Evolutionary conservation across 2,329 filamentous ascomycete genomes (phyloP).

Genomic region (Colletotrichum truncatum): DNA sequence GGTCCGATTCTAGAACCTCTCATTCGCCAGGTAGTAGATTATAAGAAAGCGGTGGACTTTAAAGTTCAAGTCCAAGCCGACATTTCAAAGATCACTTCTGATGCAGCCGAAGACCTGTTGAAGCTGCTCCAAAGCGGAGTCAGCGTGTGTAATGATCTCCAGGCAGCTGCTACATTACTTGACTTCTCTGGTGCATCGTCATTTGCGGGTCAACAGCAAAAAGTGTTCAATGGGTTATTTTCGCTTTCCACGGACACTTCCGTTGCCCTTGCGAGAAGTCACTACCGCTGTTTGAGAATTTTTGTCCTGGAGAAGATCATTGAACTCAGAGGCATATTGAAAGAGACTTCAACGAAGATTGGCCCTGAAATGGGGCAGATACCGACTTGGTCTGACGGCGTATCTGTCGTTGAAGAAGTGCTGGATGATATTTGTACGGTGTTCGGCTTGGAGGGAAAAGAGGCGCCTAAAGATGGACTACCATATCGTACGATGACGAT

Average conservation of each 20-base stretch:
- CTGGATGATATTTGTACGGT: slow-evolving; percentile 16
- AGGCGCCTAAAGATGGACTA: not conserved
- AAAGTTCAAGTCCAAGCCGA: not conserved
- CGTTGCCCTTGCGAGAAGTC: not conserved
- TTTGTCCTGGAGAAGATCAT: slow-evolving; percentile 7
- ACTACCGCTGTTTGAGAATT: slow-evolving; percentile 10
- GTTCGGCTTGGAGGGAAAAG: slow-evolving; percentile 18
- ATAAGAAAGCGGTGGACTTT: slow-evolving; percentile 10
- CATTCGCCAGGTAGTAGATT: slow-evolving; percentile 1
- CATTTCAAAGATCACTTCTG: not conserved
- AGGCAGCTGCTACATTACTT: not conserved
- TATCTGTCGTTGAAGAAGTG: not conserved
- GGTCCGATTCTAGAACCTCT: slow-evolving; percentile 5
- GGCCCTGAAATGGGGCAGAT: not conserved
- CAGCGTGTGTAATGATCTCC: not conserved
- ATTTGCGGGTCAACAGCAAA: not conserved
- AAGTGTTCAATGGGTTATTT: slow-evolving; percentile 12
- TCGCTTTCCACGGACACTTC: not conserved
- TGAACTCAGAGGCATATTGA: not conserved
- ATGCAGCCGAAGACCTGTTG: not conserved
- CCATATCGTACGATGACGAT: slow-evolving; percentile 24
- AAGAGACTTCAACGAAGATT: not conserved
- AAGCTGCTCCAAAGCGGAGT: not conserved
- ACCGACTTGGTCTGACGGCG: slow-evolving; percentile 5
- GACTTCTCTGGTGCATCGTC: not conserved